Evolutionary conservation across 225 moss, liverwort and hornwort species (phyloP).

Genomic region (Antitrichia curtipendula): DNA sequence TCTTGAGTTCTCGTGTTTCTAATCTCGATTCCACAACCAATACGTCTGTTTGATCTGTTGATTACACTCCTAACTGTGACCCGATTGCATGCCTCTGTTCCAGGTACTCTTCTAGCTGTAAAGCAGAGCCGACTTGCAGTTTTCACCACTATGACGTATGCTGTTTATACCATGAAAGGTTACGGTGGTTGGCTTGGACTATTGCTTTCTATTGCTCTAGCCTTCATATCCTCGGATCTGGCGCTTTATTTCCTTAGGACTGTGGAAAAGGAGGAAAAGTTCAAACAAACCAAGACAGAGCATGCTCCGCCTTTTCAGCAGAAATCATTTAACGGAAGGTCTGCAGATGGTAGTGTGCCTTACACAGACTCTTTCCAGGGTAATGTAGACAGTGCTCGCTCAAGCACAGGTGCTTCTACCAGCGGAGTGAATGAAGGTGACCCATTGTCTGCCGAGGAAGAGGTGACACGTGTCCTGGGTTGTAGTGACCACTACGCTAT

Average conservation of each 20-base stretch:
- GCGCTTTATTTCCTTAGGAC: conserved; percentile 63
- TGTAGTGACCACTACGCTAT: conserved; percentile 86
- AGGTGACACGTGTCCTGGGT: conserved; percentile 72
- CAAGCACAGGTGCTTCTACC: conserved; percentile 68
- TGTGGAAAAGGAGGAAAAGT: conserved; percentile 37
- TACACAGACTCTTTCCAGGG: conserved; percentile 34
- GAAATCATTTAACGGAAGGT: conserved; percentile 36
- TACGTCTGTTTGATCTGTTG: not conserved
- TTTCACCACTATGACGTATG: conserved; percentile 59
- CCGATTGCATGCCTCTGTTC: not conserved
- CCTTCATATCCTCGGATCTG: conserved; percentile 70
- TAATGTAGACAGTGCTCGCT: conserved; percentile 44
- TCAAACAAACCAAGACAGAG: conserved; percentile 23
- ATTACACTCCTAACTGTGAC: not conserved
- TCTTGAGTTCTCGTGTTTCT: not conserved
- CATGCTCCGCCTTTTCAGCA: conserved; percentile 30
- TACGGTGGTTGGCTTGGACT: conserved; percentile 79
- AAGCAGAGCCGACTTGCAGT: conserved; percentile 65
- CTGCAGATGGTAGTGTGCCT: conserved; percentile 36
- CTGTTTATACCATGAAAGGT: conserved; percentile 47
- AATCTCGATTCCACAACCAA: not conserved
- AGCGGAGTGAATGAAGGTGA: conserved; percentile 75
- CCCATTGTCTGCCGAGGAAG: conserved; percentile 74
- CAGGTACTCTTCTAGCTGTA: conserved; percentile 68
- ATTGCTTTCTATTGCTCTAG: conserved; percentile 33